phyloP scores from a whole-genome alignment of 345 rosid genomes.

The Populus euphratica region DNA sequence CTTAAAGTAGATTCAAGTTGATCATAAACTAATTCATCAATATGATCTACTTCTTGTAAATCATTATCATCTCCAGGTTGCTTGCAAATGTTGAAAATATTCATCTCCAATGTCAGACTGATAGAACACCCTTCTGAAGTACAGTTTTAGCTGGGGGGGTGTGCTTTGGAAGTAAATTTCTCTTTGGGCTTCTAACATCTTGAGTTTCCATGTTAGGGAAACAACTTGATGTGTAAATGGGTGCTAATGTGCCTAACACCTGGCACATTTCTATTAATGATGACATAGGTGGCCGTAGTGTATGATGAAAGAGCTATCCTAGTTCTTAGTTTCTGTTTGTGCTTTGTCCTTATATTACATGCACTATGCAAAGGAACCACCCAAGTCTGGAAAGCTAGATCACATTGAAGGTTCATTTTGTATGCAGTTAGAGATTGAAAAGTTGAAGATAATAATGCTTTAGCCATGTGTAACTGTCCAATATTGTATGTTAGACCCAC shows the following conservation, averaged over 20 bases:
- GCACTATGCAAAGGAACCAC: background rate
- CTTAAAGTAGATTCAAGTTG: too few relatives aligned
- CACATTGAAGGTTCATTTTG: background rate
- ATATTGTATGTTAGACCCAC: background rate
- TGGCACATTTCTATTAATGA: background rate
- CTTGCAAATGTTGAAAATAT: too few relatives aligned
- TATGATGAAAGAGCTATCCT: background rate
- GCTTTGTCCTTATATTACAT: background rate
- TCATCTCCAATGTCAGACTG: too few relatives aligned
- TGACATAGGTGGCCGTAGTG: background rate
- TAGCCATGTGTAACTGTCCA: background rate
- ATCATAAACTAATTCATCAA: too few relatives aligned
- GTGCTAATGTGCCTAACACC: background rate
- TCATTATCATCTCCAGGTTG: too few relatives aligned
- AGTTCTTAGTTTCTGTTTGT: background rate
- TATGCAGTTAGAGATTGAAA: background rate
- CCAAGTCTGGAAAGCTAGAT: background rate
- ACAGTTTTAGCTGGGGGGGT: too few relatives aligned
- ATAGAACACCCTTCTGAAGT: too few relatives aligned
- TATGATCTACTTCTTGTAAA: too few relatives aligned
- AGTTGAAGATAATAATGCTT: background rate
- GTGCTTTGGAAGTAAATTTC: background rate
- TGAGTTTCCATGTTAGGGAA: background rate
- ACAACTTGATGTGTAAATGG: background rate
- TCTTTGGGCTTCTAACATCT: background rate